Conservation (phyloP, 1,139 yeast species). For the Hemisphaericaspora subhashii region DNA sequence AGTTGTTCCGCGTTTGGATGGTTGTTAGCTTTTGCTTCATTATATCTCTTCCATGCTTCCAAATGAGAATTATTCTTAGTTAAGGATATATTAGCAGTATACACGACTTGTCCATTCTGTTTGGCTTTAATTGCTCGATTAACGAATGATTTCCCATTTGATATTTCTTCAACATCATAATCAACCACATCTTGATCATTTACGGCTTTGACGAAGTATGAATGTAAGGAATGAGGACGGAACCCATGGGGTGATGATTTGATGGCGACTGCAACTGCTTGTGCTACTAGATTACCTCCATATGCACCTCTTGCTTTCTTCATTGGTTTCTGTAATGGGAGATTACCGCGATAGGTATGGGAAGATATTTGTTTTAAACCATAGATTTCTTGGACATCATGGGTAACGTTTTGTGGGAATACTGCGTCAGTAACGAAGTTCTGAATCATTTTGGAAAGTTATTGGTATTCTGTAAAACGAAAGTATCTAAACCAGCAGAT, state of each 20-base stretch:
- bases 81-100: conserved; percentile 35
- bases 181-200: conserved; percentile 30
- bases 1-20: not conserved
- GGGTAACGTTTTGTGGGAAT: conserved; percentile 3
- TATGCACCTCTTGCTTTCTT: conserved; percentile 37
- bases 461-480: too few relatives aligned
- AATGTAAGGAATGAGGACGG: conserved; percentile 44
- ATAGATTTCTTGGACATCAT: conserved; percentile 17
- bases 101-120: conserved; percentile 31
- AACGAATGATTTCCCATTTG: conserved; percentile 35
- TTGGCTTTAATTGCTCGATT: conserved; percentile 30
- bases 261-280: conserved; percentile 40
- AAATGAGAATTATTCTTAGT: conserved; percentile 30
- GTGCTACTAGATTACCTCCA: conserved; percentile 45
- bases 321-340: conserved; percentile 36
- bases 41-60: conserved; percentile 15
- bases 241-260: conserved; percentile 30
- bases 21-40: conserved; percentile 11
- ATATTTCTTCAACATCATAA: conserved; percentile 31
- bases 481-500: too few relatives aligned
- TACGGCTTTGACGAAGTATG: conserved; percentile 40
- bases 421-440: not conserved
- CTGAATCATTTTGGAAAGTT: too few relatives aligned
- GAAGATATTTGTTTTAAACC: conserved; percentile 25
- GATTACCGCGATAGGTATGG: conserved; percentile 25